A percentile compares a stretch with the other conserved stretches of the same genome.
These are phyloP conservation scores for Nannochloropsis gaditana DNA, from an alignment of 108 stramenopile species.

Conservation along the genomic window DNA sequence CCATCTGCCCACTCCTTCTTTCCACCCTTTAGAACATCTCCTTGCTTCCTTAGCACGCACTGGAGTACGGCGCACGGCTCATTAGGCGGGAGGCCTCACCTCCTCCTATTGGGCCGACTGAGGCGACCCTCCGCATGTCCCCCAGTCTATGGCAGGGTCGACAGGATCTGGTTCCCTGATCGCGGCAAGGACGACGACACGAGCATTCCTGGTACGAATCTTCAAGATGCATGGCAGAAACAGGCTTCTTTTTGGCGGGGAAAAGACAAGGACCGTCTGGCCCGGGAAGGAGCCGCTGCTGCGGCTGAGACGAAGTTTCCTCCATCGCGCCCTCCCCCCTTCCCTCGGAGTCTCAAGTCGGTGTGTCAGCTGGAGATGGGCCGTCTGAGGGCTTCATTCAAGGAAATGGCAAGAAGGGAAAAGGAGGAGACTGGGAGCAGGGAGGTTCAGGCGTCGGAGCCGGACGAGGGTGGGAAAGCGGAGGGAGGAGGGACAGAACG, in stretches of 20 bases:
- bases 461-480: background rate
- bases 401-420: background rate
- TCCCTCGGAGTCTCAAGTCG: background rate
- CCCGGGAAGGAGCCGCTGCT: background rate
- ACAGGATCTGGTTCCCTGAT: background rate
- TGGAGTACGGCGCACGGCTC: no score
- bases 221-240: background rate
- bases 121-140: background rate
- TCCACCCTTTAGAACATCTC: no score
- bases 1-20: no score
- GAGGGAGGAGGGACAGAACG: background rate
- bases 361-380: constrained; percentile 16
- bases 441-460: background rate
- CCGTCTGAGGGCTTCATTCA: background rate
- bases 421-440: background rate
- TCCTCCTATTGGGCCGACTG: no score
- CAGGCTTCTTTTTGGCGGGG: background rate
- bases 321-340: background rate
- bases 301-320: background rate
- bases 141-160: background rate
- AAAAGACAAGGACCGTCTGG: background rate
- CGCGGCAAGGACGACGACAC: background rate
- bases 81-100: no score
- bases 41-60: no score
- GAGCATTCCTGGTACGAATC: background rate